phyloP scores from a whole-genome alignment of 2,329 filamentous ascomycete species.

The Ceratocystis huliohia region DNA sequence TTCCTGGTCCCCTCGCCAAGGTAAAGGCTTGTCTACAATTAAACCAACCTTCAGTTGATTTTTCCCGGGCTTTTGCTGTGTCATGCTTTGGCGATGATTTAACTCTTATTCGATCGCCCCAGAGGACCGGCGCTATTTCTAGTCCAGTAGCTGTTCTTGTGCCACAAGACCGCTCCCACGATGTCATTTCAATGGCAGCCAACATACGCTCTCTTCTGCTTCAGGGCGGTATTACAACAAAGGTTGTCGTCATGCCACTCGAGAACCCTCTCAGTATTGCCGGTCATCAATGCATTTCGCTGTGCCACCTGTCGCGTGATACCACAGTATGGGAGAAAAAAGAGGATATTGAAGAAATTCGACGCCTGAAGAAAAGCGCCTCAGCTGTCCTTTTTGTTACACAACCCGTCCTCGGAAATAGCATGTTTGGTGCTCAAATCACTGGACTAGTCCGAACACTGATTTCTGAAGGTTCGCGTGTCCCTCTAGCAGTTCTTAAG shows the following conservation, averaged over 20 bases:
- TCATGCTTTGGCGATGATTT: conserved; percentile 8
- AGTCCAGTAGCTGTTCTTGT: conserved; percentile 10
- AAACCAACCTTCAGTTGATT: conserved; percentile 11
- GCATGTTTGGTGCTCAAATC: conserved; percentile 31
- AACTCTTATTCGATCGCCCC: conserved; percentile 8
- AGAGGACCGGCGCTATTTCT: background rate
- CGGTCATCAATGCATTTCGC: conserved; percentile 10
- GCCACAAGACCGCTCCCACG: conserved; percentile 2
- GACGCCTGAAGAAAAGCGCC: conserved; percentile 29
- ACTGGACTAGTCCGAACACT: conserved; percentile 37
- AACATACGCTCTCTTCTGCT: conserved; percentile 3
- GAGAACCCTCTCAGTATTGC: background rate
- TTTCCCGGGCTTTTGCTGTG: background rate
- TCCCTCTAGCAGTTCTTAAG: conserved; percentile 6
- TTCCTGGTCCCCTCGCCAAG: background rate
- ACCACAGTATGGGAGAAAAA: background rate
- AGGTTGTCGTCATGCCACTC: background rate
- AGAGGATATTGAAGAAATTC: conserved; percentile 31
- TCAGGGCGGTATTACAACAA: background rate
- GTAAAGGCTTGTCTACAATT: background rate
- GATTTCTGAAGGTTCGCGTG: conserved; percentile 37
- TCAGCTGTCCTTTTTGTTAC: conserved; percentile 39
- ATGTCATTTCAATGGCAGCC: conserved; percentile 2
- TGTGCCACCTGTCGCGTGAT: conserved; percentile 7
- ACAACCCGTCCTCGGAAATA: conserved; percentile 27